Percentiles rank a stretch among this genome's conserved stretches.
Conservation (phyloP, 2,329 filamentous ascomycete species). For the Botrytis tulipae region DNA sequence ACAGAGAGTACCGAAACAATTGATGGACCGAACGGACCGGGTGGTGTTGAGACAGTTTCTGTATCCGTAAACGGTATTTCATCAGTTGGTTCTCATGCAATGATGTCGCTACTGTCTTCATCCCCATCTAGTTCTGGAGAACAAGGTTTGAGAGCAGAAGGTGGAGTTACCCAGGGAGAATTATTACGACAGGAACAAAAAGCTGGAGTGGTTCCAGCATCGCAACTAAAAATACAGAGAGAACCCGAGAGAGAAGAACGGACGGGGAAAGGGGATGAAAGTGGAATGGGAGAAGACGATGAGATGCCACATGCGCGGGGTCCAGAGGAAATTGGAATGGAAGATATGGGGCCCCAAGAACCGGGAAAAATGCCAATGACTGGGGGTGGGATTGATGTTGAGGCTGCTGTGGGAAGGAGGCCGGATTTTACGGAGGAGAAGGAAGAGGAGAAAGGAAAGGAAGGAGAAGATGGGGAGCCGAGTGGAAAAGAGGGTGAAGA, state of each 20-base stretch:
- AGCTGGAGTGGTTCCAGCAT: slow-evolving; percentile 72
- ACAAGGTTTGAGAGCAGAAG: slow-evolving; percentile 36
- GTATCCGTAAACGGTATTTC: slow-evolving; percentile 70
- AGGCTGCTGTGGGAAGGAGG: slow-evolving; percentile 58
- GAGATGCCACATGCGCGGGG: slow-evolving; percentile 80
- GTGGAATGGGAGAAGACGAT: slow-evolving; percentile 49
- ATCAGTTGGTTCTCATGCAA: slow-evolving; percentile 44
- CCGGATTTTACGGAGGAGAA: slow-evolving; percentile 39
- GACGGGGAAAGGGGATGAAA: slow-evolving; percentile 6
- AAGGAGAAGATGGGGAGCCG: slow-evolving; percentile 52
- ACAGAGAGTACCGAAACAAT: slow-evolving; percentile 78
- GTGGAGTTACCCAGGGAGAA: slow-evolving; percentile 77
- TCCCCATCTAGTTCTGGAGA: slow-evolving; percentile 28
- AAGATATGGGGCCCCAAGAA: slow-evolving; percentile 77
- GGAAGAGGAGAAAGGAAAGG: slow-evolving; percentile 49
- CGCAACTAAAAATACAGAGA: slow-evolving; percentile 48
- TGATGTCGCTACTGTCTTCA: slow-evolving; percentile 34
- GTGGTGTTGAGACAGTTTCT: slow-evolving; percentile 77
- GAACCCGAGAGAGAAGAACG: slow-evolving; percentile 30
- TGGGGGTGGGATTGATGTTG: slow-evolving; percentile 53
- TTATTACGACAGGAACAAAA: slow-evolving; percentile 83
- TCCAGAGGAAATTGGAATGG: slow-evolving; percentile 78
- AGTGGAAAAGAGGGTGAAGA: slow-evolving; percentile 36
- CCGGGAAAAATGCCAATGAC: slow-evolving; percentile 40
- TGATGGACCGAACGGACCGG: slow-evolving; percentile 75